Base-by-base conservation (phyloP, 169 alveolate genomes). In the Cryptosporidium felis region DNA sequence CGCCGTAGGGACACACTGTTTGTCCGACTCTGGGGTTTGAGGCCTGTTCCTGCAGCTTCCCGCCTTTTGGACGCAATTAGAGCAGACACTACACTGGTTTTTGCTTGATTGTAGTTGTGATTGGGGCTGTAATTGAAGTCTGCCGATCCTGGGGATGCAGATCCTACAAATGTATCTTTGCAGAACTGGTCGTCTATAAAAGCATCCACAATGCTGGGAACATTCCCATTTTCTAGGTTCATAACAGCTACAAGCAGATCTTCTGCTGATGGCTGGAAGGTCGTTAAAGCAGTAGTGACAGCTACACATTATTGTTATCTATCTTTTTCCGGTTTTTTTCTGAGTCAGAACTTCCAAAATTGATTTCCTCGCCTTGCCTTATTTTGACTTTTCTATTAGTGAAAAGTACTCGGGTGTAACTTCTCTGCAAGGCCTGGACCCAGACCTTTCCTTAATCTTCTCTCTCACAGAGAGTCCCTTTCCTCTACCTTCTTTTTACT, bases 131-230 rank as follows among this genome's bases (percentile, higher is more conserved):
- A 26, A 56, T 16, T 1, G 18, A 1, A 42, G 36, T 56, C 63
- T 21, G 21, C 32, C 32, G 3, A 10, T 12, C 14, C 63, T 56
- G 41, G 63, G 63, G 3, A 56, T 56, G 32, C 63, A 56, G n/a
- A 56, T 56, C 10, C 63, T 56, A 23, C 63, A 56, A 28, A 56
- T 56, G n/a, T 56, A 56, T 6, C 63, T 56, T 21, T 56, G 63
- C n/a, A 56, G 4, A 9, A 23, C 3, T 1, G 63, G 63, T 26
- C 63, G 26, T 28, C 63, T 56, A 23, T 56, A 16, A 12, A 26
- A 2, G 32, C 63, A 56, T 10, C 5, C 32, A 5, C 26, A 28
- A 14, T 28, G 63, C n/a, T 56, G 63, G 32, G 44, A 28, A 9
- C 63, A 56, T 56, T 42, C 63, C 8, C 63, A 28, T 56, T 23